phyloP scores from a whole-genome alignment of 2,329 filamentous ascomycete genomes.

The Mycocentrospora acerina region DNA sequence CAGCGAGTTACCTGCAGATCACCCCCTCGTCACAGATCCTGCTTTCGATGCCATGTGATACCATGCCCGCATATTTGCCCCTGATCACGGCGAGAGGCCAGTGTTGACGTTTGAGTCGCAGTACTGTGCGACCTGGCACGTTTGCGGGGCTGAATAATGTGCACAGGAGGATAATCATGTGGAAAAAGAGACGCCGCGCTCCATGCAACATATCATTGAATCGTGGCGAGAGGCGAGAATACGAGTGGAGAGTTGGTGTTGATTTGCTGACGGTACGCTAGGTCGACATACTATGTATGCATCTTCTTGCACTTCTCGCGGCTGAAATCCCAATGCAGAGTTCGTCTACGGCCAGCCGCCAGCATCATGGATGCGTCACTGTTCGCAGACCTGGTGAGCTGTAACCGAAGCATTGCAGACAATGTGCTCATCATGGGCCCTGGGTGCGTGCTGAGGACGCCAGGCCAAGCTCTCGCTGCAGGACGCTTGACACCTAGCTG shows the following conservation, averaged over 20 bases:
- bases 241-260: conserved; percentile 22
- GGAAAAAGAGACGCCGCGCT: conserved; percentile 5
- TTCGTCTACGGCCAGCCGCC: too few species aligned
- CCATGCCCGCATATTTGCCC: too few species aligned
- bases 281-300: too few species aligned
- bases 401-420: conserved; percentile 6
- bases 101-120: too few species aligned
- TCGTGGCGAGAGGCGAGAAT: conserved; percentile 9
- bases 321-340: conserved; percentile 7
- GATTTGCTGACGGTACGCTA: conserved; percentile 15
- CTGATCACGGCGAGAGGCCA: too few species aligned
- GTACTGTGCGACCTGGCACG: background rate
- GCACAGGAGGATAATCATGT: background rate
- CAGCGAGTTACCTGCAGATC: background rate
- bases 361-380: too few species aligned
- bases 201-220: conserved; percentile 5
- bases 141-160: conserved; percentile 1
- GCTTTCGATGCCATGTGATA: too few species aligned
- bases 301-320: background rate
- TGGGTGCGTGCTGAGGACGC: background rate
- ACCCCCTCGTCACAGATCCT: conserved; percentile 1
- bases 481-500: conserved; percentile 4
- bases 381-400: conserved; percentile 1
- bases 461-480: too few species aligned
- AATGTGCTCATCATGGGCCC: too few species aligned